These are phyloP conservation scores for Exophiala spinifera DNA, from an alignment of 2,329 filamentous ascomycete genomes.

Conservation along the genomic window DNA sequence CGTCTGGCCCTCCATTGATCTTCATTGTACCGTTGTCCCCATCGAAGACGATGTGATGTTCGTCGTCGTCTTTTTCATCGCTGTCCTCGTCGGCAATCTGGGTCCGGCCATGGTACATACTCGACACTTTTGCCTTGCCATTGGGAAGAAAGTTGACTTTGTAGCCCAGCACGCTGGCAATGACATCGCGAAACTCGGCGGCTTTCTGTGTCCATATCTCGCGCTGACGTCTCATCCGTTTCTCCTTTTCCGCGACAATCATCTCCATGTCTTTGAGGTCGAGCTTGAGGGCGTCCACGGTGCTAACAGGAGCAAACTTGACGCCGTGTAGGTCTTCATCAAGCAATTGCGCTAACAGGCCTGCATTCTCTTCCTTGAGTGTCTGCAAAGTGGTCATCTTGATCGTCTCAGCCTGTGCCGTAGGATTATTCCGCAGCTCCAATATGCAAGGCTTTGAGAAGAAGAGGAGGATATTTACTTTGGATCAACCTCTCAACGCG, in stretches of 20 bases:
- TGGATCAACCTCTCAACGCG: too few relatives aligned
- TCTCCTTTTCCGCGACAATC: slow-evolving; percentile 67
- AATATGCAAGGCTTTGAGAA: slow-evolving; percentile 79
- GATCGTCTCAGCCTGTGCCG: slow-evolving; percentile 76
- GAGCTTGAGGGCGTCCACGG: slow-evolving; percentile 70
- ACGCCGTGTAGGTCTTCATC: slow-evolving; percentile 44
- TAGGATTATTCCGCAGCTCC: slow-evolving; percentile 87
- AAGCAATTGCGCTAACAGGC: slow-evolving; percentile 71
- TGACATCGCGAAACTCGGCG: slow-evolving; percentile 90
- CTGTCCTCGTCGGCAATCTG: slow-evolving; percentile 51
- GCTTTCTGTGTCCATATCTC: slow-evolving; percentile 91
- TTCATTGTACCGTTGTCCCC: slow-evolving; percentile 97
- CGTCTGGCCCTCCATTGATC: slow-evolving; percentile 83
- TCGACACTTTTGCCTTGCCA: slow-evolving; percentile 88
- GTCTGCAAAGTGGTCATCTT: slow-evolving; percentile 76
- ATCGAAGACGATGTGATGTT: slow-evolving; percentile 73
- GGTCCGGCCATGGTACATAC: slow-evolving; percentile 74
- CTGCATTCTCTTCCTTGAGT: slow-evolving; percentile 77
- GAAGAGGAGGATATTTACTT: too few relatives aligned
- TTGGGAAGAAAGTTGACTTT: slow-evolving; percentile 96
- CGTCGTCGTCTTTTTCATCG: slow-evolving; percentile 44
- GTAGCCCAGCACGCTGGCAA: slow-evolving; percentile 89
- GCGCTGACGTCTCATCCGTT: slow-evolving; percentile 79
- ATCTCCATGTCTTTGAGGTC: slow-evolving; percentile 71
- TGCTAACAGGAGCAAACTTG: slow-evolving; percentile 70